Evolutionary conservation across 306 rosid genomes (phyloP), one percentile per base, ranked within the genome.

Genomic region (Lagenaria siceraria): DNA sequence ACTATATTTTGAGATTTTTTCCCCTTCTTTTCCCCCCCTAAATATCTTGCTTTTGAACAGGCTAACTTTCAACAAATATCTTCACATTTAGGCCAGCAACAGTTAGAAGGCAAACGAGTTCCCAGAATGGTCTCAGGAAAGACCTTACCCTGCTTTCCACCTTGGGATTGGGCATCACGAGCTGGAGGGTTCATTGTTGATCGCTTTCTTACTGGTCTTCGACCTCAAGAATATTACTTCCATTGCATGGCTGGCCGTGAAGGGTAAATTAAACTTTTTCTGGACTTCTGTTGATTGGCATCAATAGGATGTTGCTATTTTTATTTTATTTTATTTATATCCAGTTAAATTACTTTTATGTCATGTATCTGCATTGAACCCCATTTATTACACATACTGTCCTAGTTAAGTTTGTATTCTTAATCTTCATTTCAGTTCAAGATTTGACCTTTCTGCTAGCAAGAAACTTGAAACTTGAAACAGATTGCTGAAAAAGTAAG

Each of bases 221-320:
- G 85, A 33, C 97, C 97, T 21, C 97, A 92, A 83, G 98, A 95
- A 81, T 95, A 87, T 81, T 95, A 95, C 87, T 95, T 95, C 76
- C 98, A 95, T 81, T 95, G 97, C 81, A 95, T 95, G 98, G 97
- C 97, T 71, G 97, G 98, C 72, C 97, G 98, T 83, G 98, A 92
- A 89, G 97, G 97, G 98, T 92, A 92, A 85, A 68, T 19, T 24
- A 38, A 53, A 60, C 49, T 85, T 68, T 78, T 61, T 74, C 52
- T 73, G 64, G 63, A 43, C 68, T 78, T 60, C 8, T 22, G 54
- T 43, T 76, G 40, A 36, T 60, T 70, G 36, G 56, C 42, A 42
- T 55, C 65, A 36, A 33, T 36, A 40, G 14, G 27, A 66, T 48
- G 14, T 38, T 4, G 25, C 75, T 22, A 68, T 68, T 42, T 42